Evolutionary conservation across 148 eudicot species (phyloP).

Genomic region (Amaranthus cruentus): DNA sequence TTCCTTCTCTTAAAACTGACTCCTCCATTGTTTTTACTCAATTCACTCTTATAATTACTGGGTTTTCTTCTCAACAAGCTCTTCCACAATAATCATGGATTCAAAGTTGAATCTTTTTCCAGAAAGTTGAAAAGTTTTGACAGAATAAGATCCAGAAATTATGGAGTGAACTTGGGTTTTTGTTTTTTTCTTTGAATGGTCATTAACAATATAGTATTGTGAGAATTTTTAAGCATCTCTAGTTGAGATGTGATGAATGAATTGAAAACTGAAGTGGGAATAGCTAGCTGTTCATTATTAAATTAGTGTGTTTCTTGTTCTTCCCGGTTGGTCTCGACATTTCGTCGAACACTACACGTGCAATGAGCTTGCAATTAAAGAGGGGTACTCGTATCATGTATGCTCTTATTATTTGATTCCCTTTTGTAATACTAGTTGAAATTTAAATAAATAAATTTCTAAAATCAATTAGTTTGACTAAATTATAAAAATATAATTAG

Average conservation of each 20-base stretch:
- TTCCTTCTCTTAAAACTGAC: conserved; percentile 55
- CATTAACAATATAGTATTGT: not conserved
- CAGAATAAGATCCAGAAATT: conserved; percentile 24
- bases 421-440: too few relatives aligned
- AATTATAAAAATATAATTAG: too few relatives aligned
- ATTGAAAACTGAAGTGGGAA: not conserved
- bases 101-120: not conserved
- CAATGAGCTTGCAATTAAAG: conserved; percentile 16
- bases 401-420: too few relatives aligned
- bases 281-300: conserved; percentile 2
- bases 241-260: conserved; percentile 1
- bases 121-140: not conserved
- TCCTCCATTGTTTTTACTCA: conserved; percentile 8
- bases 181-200: not conserved
- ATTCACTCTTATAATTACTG: too few relatives aligned
- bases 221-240: not conserved
- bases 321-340: conserved; percentile 18
- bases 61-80: not conserved
- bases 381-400: too few relatives aligned
- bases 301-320: conserved; percentile 2
- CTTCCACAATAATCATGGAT: not conserved
- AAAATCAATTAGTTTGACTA: too few relatives aligned
- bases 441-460: too few relatives aligned
- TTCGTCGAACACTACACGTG: conserved; percentile 32
- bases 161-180: conserved; percentile 15